Evolutionary conservation across 108 stramenopile species (phyloP).

Genomic region (Skeletonema menzelii): DNA sequence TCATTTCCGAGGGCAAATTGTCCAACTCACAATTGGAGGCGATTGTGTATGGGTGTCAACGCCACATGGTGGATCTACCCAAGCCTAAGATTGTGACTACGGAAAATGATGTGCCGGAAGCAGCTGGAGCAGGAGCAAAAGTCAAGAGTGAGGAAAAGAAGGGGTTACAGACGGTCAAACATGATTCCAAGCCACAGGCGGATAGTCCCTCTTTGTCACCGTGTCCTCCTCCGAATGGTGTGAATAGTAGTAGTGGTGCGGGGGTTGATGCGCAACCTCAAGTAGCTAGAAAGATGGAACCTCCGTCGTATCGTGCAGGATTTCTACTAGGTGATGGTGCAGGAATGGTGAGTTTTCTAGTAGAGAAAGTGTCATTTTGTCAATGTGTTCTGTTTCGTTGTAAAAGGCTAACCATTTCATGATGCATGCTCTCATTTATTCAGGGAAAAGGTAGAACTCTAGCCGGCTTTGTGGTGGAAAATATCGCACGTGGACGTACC

Average conservation of each 20-base stretch:
- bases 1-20: conserved; percentile 45
- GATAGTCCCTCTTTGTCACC: background rate
- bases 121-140: background rate
- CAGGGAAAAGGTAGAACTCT: conserved; percentile 67
- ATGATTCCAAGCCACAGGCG: background rate
- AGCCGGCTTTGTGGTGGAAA: conserved; percentile 58
- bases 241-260: background rate
- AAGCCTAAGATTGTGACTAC: background rate
- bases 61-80: conserved; percentile 31
- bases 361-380: background rate
- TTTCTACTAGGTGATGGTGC: conserved; percentile 86
- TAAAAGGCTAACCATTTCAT: background rate
- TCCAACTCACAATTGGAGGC: conserved; percentile 49
- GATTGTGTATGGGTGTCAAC: conserved; percentile 43
- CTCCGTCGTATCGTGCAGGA: conserved; percentile 50
- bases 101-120: background rate
- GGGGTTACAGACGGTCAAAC: background rate
- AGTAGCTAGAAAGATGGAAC: conserved; percentile 40
- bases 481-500: conserved; percentile 44
- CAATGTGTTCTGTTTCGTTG: background rate
- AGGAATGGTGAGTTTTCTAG: conserved; percentile 34
- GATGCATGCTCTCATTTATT: background rate
- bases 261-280: background rate
- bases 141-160: background rate
- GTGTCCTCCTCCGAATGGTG: background rate